Evolutionary conservation across 306 rosid species (phyloP).

Genomic region (Vicia villosa): DNA sequence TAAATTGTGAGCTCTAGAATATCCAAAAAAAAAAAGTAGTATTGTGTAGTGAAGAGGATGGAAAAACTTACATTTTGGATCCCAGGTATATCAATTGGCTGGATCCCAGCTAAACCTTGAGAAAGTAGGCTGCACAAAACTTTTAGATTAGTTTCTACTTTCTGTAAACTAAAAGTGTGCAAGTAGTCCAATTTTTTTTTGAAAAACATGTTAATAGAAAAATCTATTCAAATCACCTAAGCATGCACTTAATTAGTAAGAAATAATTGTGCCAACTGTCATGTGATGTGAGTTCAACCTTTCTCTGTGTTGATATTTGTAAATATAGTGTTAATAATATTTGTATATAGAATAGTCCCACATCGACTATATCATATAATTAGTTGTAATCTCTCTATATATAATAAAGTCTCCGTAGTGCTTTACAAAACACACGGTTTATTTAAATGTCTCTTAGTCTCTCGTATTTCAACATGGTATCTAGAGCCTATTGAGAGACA

Average conservation of each 20-base stretch:
- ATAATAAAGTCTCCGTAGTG: no score
- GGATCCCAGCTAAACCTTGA: constrained; percentile 76
- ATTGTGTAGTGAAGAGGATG: not conserved
- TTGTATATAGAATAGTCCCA: no score
- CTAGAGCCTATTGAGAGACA: no score
- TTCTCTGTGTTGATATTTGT: no score
- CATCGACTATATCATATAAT: no score
- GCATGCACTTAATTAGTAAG: not conserved
- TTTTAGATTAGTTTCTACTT: constrained; percentile 26
- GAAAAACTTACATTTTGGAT: constrained; percentile 55
- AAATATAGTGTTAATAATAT: no score
- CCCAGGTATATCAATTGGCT: constrained; percentile 59
- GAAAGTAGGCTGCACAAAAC: constrained; percentile 54
- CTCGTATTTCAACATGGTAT: no score
- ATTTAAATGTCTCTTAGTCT: no score
- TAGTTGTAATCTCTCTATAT: no score
- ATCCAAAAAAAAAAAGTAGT: not conserved
- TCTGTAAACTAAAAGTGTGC: not conserved
- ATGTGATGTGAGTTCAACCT: not conserved
- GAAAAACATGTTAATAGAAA: not conserved
- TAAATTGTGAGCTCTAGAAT: not conserved
- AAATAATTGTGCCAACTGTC: not conserved
- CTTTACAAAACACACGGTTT: no score
- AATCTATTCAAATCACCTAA: not conserved
- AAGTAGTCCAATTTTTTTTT: not conserved